Evolutionary conservation across 169 alveolate species (phyloP).

Genomic region (Cryptosporidium xiaoi): DNA sequence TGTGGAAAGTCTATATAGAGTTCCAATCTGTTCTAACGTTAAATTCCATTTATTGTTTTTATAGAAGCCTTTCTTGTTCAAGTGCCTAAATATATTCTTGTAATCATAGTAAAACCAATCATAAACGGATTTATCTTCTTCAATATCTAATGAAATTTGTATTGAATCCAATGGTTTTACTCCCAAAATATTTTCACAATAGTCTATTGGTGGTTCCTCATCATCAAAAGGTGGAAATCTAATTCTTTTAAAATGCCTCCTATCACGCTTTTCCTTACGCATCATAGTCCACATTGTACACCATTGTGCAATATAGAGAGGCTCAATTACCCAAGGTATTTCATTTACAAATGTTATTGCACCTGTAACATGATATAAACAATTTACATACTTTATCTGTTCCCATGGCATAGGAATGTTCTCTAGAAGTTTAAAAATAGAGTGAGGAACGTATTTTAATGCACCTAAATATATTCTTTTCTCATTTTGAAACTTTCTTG

Average conservation of each 20-base stretch:
- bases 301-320: slow-evolving; percentile 99
- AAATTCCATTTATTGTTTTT: slow-evolving; percentile 94
- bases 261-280: slow-evolving; percentile 99
- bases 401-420: slow-evolving; percentile 99
- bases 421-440: slow-evolving; percentile 97
- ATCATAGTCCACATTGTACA: slow-evolving; percentile 99
- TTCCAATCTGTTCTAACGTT: slow-evolving; percentile 95
- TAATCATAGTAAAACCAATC: slow-evolving; percentile 97
- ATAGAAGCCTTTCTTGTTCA: slow-evolving; percentile 89
- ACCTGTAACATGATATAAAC: slow-evolving; percentile 99
- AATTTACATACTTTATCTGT: slow-evolving; percentile 94
- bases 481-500: slow-evolving; percentile 97
- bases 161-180: slow-evolving; percentile 99
- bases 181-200: slow-evolving; percentile 96
- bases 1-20: slow-evolving; percentile 96
- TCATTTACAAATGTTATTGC: slow-evolving; percentile 99
- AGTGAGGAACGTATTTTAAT: slow-evolving; percentile 99
- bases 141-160: slow-evolving; percentile 97
- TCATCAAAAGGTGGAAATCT: slow-evolving; percentile 99
- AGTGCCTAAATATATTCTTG: slow-evolving; percentile 78
- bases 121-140: slow-evolving; percentile 97
- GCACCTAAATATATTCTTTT: slow-evolving; percentile 96
- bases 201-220: slow-evolving; percentile 99
- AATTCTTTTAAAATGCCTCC: slow-evolving; percentile 99
- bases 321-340: slow-evolving; percentile 99